Conservation (phyloP, 2,329 filamentous ascomycete genomes). For the Sporothrix euskadiensis region DNA sequence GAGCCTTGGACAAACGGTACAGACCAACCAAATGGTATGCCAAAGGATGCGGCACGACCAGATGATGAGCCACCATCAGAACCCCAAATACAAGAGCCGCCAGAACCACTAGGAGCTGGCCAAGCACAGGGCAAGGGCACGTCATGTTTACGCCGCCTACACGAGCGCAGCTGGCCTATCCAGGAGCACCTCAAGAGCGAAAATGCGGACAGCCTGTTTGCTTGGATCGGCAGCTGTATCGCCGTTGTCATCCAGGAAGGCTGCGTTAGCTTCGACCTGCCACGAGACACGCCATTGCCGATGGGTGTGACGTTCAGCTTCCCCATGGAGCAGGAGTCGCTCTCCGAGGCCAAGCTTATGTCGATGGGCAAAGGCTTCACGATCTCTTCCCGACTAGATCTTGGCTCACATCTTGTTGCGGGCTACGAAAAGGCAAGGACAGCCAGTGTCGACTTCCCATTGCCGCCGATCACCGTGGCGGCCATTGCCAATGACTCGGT, state of each 20-base stretch:
- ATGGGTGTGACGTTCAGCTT: slow-evolving; percentile 72
- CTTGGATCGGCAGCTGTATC: slow-evolving; percentile 79
- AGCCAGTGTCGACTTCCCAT: slow-evolving; percentile 34
- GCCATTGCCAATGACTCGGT: slow-evolving; percentile 83
- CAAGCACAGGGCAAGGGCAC: not conserved
- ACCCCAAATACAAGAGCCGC: not conserved
- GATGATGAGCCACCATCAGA: not conserved
- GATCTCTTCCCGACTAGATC: slow-evolving; percentile 60
- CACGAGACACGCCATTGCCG: slow-evolving; percentile 51
- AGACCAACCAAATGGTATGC: slow-evolving; percentile 29
- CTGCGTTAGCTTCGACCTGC: slow-evolving; percentile 47
- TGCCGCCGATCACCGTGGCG: slow-evolving; percentile 68
- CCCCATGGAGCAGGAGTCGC: slow-evolving; percentile 64
- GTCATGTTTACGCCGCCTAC: slow-evolving; percentile 52
- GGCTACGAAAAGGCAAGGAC: slow-evolving; percentile 58
- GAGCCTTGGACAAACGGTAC: not conserved
- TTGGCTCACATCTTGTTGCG: slow-evolving; percentile 58
- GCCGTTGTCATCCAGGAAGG: slow-evolving; percentile 68
- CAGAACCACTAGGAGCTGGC: slow-evolving; percentile 4
- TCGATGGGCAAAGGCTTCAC: slow-evolving; percentile 72
- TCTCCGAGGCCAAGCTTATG: slow-evolving; percentile 64
- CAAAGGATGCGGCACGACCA: slow-evolving; percentile 22
- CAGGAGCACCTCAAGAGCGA: slow-evolving; percentile 71
- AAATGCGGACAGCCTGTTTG: slow-evolving; percentile 72
- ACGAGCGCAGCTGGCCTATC: slow-evolving; percentile 75